Base-by-base conservation (phyloP, 225 moss, liverwort and hornwort genomes). In the Thuidium tamariscinum region DNA sequence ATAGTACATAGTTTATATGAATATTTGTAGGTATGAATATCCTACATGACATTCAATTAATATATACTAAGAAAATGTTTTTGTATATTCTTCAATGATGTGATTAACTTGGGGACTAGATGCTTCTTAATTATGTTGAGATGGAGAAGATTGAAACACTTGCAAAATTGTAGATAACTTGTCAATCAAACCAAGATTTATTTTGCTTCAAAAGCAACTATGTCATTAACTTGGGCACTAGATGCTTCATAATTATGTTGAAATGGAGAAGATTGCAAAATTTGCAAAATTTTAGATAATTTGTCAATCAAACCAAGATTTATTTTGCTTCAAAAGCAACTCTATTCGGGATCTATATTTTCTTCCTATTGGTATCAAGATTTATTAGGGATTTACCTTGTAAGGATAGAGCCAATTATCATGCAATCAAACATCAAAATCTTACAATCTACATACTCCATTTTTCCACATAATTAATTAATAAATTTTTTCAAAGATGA, bases 321-420 rank as follows among this genome's bases (percentile, higher is more conserved):
- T 46, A 46, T 48, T 19, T 48, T 30, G 7, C 19, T 48, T 48
- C 2, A 4, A 32, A n/a, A n/a, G n/a, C n/a, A n/a, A n/a, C n/a
- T n/a, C n/a, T n/a, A n/a, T n/a, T n/a, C n/a, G n/a, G n/a, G n/a
- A n/a, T n/a, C n/a, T n/a, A n/a, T n/a, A n/a, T n/a, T n/a, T n/a
- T 54, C 54, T 54, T 54, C 17, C 20, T 32, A 48, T n/a, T n/a
- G n/a, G n/a, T n/a, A n/a, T n/a, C n/a, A n/a, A 1, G 0, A 32
- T 48, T 49, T 73, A 1, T 2, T 19, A 32, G 7, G 7, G 0
- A 0, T 32, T 49, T 48, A 73, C 4, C 20, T 20, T 1, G 0
- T 12, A 32, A 49, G 4, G 7, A 12, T 11, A 48, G 19, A 18
- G 2, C 7, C 20, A 32, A 1, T 11, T 11, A 48, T 32, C 2